Base-by-base conservation (phyloP, 768 basidiomycete species). In the Symmetrospora coprosmae region DNA sequence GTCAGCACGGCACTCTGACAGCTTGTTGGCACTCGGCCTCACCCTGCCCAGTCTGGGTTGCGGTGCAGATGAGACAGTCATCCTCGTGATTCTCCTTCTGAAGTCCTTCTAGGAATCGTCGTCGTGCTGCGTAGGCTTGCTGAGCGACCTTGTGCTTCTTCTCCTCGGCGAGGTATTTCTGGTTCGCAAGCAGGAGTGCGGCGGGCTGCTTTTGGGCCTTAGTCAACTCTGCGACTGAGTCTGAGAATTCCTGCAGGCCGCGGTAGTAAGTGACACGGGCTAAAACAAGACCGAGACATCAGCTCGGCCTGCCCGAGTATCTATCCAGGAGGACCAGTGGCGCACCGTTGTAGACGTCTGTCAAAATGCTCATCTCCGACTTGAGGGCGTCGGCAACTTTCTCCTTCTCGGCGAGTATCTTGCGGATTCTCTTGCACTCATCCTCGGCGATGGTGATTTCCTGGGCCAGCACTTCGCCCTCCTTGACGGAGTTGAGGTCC, bases 261-360 rank as follows among this genome's bases (percentile, higher is more conserved):
- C 39, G 45, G 49, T 63, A 69, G 65, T 68, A 69, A 16, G 34
- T 16, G 43, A 65, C 9, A 7, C 68, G 64, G 1, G 52, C 65
- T 62, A 40, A 5, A 27, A 1, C 19, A 37, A 39, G 47, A 2
- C 13, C 21, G 27, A 2, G 34, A 25, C 17, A 48, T 35, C 6
- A 7, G 38, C 17, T 3, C 3, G 34, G 30, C 21, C 6, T 34
- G 2, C 21, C n/a, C n/a, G n/a, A n/a, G n/a, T n/a, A n/a, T n/a
- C n/a, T n/a, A n/a, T n/a, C n/a, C n/a, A 23, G 5, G 8, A 40
- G n/a, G 0, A 1, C 34, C 4, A 6, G 2, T 2, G 16, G 47
- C 53, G 28, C 16, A 62, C 53, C 43, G 45, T 67, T 66, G 62
- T 61, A 66, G 1, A 53, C 49, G 37, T 37, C 50, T 6, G 17